A percentile compares a stretch with the other conserved stretches of the same genome.
Conservation (phyloP, 176 grass and related monocot species). For the Panicum miliaceum region DNA sequence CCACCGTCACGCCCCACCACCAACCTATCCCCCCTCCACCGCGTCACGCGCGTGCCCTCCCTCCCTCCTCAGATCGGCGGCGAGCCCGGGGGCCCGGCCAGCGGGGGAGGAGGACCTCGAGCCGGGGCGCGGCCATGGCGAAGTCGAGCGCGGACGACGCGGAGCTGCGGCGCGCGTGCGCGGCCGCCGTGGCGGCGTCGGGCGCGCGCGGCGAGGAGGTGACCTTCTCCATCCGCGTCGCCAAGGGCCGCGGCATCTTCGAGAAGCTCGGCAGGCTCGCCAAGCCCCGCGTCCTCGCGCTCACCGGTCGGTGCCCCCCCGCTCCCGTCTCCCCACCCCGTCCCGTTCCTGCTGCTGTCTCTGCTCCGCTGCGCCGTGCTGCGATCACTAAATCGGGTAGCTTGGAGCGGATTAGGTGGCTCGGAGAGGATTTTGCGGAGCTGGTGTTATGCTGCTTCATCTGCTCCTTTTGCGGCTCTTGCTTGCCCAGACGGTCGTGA, state of each 20-base stretch:
- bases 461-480: neutral
- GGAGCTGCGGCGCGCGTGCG: conserved; percentile 78
- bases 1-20: conserved; percentile 27
- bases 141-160: conserved; percentile 85
- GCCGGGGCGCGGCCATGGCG: conserved; percentile 53
- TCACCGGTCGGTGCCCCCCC: conserved; percentile 52
- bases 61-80: conserved; percentile 41
- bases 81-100: neutral
- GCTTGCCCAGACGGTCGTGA: neutral
- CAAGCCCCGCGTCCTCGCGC: conserved; percentile 87
- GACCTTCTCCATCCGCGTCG: conserved; percentile 88
- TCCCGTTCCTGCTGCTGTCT: neutral
- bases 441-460: neutral
- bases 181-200: conserved; percentile 65
- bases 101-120: neutral
- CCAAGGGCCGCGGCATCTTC: conserved; percentile 94
- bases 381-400: neutral
- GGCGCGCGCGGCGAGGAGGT: conserved; percentile 76
- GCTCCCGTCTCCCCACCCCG: neutral
- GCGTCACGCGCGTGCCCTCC: neutral
- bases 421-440: neutral
- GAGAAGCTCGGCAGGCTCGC: conserved; percentile 97
- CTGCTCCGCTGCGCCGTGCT: neutral
- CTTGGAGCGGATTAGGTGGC: neutral
- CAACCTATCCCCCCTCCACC: neutral